Evolutionary conservation across 23 red algal species (phyloP).

Genomic region (Pyropia yezoensis): DNA sequence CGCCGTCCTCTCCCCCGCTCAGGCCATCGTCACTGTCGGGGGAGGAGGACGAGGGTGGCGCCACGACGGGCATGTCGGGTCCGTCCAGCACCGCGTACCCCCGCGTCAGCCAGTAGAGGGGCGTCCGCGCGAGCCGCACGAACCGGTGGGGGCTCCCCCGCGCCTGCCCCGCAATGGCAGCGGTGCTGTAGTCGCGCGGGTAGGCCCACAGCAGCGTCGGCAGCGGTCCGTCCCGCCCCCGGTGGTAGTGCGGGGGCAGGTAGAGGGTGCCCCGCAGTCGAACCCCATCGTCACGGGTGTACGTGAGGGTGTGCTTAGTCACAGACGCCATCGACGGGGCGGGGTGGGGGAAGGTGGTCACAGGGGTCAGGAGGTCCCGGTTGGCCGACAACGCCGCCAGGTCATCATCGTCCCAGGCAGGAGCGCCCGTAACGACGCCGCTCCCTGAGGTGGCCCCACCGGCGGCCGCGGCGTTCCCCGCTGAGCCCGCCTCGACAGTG

Average conservation of each 20-base stretch:
- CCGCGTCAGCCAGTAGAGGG: conserved; percentile 90
- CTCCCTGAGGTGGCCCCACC: background rate
- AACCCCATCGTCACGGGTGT: conserved; percentile 64
- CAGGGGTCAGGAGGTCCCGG: background rate
- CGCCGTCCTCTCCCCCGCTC: conserved; percentile 12
- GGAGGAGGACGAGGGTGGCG: background rate
- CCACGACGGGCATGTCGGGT: conserved; percentile 90
- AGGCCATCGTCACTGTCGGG: no score
- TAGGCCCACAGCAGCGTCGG: conserved; percentile 96
- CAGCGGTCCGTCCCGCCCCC: conserved; percentile 40
- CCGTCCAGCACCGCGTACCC: conserved; percentile 93
- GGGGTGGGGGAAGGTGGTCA: conserved; percentile 82
- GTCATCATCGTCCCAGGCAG: no score
- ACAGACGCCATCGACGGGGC: conserved; percentile 56
- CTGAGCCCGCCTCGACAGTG: no score
- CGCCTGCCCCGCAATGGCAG: conserved; percentile 60
- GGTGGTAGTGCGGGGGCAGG: conserved; percentile 73
- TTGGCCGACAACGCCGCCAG: no score
- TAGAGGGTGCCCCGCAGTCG: conserved; percentile 68
- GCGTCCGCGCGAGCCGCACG: conserved; percentile 60
- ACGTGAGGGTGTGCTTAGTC: conserved; percentile 44
- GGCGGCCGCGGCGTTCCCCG: background rate
- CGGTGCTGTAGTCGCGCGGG: conserved; percentile 75
- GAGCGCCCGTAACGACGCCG: background rate
- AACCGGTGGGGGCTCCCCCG: conserved; percentile 84